Evolutionary conservation across 192 early-diverging fungal species (phyloP).

Genomic region (Gigaspora rosea): DNA sequence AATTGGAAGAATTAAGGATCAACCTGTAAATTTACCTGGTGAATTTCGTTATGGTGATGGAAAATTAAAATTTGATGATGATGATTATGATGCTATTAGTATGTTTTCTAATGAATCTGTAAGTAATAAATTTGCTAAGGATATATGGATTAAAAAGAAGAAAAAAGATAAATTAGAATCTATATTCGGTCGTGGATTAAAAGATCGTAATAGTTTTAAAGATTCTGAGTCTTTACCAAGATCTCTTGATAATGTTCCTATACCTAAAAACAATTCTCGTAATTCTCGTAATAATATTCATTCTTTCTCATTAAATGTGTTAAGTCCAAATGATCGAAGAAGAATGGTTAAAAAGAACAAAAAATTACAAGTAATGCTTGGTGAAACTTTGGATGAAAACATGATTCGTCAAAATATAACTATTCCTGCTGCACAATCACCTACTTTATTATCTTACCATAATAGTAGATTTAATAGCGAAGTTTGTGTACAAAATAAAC

Average conservation of each 20-base stretch:
- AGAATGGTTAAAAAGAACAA: slow-evolving; percentile 43
- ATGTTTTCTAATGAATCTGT: background rate
- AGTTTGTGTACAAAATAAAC: background rate
- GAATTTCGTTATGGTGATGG: slow-evolving; percentile 8
- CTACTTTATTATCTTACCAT: background rate
- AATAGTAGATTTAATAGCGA: background rate
- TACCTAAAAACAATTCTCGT: background rate
- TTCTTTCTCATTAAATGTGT: background rate
- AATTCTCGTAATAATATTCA: background rate
- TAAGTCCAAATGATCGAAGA: slow-evolving; percentile 37
- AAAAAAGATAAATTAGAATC: slow-evolving; percentile 29
- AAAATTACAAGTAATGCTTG: slow-evolving; percentile 40
- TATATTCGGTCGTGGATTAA: slow-evolving; percentile 29
- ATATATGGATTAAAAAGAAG: slow-evolving; percentile 27
- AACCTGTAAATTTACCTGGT: background rate
- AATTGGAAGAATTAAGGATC: background rate
- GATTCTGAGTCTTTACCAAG: background rate
- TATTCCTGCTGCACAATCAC: slow-evolving; percentile 25
- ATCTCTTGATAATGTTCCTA: background rate
- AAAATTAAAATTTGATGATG: slow-evolving; percentile 12
- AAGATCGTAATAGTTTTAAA: background rate
- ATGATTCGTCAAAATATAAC: slow-evolving; percentile 38
- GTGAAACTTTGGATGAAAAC: slow-evolving; percentile 41
- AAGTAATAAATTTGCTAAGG: slow-evolving; percentile 20
- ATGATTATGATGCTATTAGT: slow-evolving; percentile 12